Conservation (phyloP, 768 basidiomycete species). For the Crucibulum laeve region DNA sequence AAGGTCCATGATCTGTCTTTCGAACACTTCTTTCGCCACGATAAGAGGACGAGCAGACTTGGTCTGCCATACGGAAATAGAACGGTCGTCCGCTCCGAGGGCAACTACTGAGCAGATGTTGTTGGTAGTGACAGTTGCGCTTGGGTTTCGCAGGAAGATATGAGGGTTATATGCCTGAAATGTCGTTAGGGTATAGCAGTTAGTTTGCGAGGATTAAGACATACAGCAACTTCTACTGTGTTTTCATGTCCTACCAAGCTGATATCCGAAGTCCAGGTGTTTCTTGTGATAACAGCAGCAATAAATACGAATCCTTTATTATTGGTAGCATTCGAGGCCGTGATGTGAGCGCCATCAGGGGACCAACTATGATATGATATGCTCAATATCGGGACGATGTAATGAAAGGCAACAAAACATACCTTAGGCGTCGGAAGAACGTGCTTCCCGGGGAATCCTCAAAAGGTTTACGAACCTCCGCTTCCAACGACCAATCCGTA, state of each 20-base stretch:
- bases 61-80: conserved; percentile 95
- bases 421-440: conserved; percentile 91
- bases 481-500: conserved; percentile 83
- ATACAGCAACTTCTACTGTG: conserved; percentile 90
- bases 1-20: conserved; percentile 91
- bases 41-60: conserved; percentile 87
- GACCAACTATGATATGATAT: conserved; percentile 74
- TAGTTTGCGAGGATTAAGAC: conserved; percentile 19
- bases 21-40: conserved; percentile 92
- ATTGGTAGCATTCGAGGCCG: conserved; percentile 96
- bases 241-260: conserved; percentile 97
- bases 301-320: conserved; percentile 96
- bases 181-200: no score
- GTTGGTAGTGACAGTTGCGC: conserved; percentile 61
- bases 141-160: conserved; percentile 80
- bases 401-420: conserved; percentile 4
- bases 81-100: conserved; percentile 89
- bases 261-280: conserved; percentile 87
- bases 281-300: conserved; percentile 89
- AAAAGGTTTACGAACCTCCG: conserved; percentile 86
- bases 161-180: conserved; percentile 94
- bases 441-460: conserved; percentile 92
- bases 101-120: conserved; percentile 93
- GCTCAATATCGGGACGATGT: background rate
- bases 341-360: conserved; percentile 97